Conservation (phyloP, 371 early-diverging fungal species). For the Sporodiniella umbellata region DNA sequence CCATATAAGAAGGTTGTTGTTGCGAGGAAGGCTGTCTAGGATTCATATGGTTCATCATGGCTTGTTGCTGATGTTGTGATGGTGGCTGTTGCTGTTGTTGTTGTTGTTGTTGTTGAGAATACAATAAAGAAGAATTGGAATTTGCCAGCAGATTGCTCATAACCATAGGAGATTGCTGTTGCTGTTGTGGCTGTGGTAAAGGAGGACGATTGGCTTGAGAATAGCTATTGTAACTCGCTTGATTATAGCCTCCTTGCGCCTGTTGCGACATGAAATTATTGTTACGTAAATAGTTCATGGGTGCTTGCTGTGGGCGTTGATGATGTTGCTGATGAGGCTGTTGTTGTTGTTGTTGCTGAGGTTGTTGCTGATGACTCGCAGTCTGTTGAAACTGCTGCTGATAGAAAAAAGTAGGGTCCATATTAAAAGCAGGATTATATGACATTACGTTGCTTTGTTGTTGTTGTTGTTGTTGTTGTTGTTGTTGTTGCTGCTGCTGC, state of each 20-base stretch:
- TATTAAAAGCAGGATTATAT: conserved; percentile 2
- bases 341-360: conserved; percentile 8
- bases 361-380: conserved; percentile 3
- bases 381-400: background rate
- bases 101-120: background rate
- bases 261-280: conserved; percentile 4
- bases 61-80: conserved; percentile 1
- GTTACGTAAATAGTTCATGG: conserved; percentile 18
- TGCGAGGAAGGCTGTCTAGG: conserved; percentile 1
- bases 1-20: conserved; percentile 25
- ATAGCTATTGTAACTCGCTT: background rate
- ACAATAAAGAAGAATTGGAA: background rate
- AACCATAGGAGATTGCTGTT: conserved; percentile 12
- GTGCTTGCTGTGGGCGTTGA: conserved; percentile 10
- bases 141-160: conserved; percentile 6
- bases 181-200: conserved; percentile 7
- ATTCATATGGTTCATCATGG: conserved; percentile 1
- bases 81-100: too few species aligned
- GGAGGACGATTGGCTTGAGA: background rate
- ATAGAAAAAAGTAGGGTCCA: conserved; percentile 2
- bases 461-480: too few species aligned
- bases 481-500: conserved; percentile 12
- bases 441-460: conserved; percentile 3
- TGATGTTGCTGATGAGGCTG: conserved; percentile 5
- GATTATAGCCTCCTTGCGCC: conserved; percentile 9